Percentiles rank a stretch among this genome's conserved stretches.
Conservation (phyloP, 2,329 filamentous ascomycete species). For the Diaporthe aspalathi region DNA sequence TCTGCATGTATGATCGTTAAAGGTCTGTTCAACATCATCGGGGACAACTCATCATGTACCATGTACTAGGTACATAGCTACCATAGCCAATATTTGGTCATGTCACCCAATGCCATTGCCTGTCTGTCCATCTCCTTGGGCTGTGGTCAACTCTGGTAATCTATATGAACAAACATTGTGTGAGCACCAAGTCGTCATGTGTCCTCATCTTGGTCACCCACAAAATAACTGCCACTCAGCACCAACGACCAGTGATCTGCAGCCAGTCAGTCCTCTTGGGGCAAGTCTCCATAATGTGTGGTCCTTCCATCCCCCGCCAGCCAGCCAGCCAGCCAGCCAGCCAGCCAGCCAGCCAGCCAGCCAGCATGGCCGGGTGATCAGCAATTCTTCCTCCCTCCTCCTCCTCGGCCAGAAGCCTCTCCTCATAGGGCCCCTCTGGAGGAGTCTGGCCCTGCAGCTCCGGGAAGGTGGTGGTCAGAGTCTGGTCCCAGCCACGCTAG, state of each 20-base stretch:
- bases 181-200: background rate
- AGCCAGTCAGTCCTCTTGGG: constrained; percentile 25
- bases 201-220: constrained; percentile 7
- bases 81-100: background rate
- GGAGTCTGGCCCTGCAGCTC: no score
- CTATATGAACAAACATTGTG: background rate
- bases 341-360: background rate
- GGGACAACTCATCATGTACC: background rate
- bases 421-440: background rate
- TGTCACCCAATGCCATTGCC: background rate
- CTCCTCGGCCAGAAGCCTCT: background rate
- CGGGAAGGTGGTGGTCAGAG: constrained; percentile 10
- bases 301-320: background rate
- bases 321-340: background rate
- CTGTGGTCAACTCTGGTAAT: background rate
- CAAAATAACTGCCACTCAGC: background rate
- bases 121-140: no score
- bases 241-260: constrained; percentile 13
- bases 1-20: background rate
- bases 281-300: constrained; percentile 30
- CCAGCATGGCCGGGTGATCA: constrained; percentile 16
- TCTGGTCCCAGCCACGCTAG: background rate
- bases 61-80: background rate
- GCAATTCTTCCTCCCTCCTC: background rate
- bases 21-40: background rate